Conservation (phyloP, 768 basidiomycete species). For the Hericium rajendrae region DNA sequence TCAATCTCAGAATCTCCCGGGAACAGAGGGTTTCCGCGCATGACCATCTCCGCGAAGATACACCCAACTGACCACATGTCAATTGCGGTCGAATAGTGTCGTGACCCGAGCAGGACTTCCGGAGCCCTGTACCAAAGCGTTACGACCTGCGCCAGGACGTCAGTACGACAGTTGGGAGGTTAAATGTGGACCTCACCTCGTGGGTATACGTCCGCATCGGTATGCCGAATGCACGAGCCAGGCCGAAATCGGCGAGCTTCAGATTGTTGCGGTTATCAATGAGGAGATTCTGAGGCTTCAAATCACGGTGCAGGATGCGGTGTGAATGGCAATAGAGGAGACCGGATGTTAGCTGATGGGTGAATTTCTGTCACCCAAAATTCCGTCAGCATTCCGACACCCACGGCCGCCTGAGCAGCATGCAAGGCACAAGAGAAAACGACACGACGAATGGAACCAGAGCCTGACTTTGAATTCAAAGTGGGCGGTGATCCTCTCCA, state of each 20-base stretch:
- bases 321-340: conserved; percentile 58
- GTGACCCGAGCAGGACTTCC: conserved; percentile 89
- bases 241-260: conserved; percentile 49
- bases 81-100: conserved; percentile 95
- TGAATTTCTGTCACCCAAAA: conserved; percentile 71
- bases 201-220: conserved; percentile 99
- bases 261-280: conserved; percentile 43
- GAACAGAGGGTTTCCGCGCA: conserved; percentile 83
- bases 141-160: conserved; percentile 59
- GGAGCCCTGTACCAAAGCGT: conserved; percentile 99
- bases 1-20: conserved; percentile 99
- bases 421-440: neutral
- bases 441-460: too few species aligned
- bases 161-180: neutral
- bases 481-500: neutral
- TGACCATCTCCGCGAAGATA: conserved; percentile 98
- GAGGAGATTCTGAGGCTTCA: conserved; percentile 47
- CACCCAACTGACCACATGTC: conserved; percentile 99
- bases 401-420: neutral
- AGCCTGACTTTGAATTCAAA: neutral
- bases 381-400: neutral
- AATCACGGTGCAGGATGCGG: conserved; percentile 46
- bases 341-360: conserved; percentile 84
- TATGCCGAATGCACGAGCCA: conserved; percentile 77
- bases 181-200: conserved; percentile 48